Percentiles rank a stretch among this genome's conserved stretches.
Evolutionary conservation across 2,329 filamentous ascomycete species (phyloP).

Genomic region (Calycina herbarum): DNA sequence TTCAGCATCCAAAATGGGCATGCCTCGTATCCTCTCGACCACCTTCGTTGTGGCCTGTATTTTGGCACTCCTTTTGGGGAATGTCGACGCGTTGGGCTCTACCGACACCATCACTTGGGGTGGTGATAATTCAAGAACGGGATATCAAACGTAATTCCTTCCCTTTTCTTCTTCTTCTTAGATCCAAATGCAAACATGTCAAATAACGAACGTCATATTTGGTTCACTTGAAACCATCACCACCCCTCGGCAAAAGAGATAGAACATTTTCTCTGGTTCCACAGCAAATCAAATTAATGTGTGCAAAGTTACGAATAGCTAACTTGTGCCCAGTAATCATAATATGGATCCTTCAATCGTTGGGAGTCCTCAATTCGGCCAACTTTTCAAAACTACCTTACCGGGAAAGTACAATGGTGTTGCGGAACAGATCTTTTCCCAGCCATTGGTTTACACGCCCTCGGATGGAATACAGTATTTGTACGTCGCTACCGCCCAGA

Average conservation of each 20-base stretch:
- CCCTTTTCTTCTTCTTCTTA: neutral
- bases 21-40: conserved; percentile 17
- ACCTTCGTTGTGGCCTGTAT: conserved; percentile 26
- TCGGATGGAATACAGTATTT: conserved; percentile 50
- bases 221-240: too few relatives aligned
- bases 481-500: conserved; percentile 57
- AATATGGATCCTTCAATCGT: conserved; percentile 64
- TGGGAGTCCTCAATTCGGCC: conserved; percentile 53
- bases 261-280: neutral
- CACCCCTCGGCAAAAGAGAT: neutral
- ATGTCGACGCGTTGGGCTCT: conserved; percentile 28
- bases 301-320: neutral
- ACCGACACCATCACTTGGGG: conserved; percentile 55
- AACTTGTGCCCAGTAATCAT: conserved; percentile 46
- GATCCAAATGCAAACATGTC: too few relatives aligned
- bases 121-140: conserved; percentile 54
- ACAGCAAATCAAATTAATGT: neutral
- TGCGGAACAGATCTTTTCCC: conserved; percentile 53
- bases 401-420: conserved; percentile 52
- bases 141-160: conserved; percentile 52
- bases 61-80: conserved; percentile 13
- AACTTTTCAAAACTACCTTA: conserved; percentile 53
- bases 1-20: neutral
- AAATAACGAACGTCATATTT: too few relatives aligned
- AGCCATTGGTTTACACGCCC: conserved; percentile 53